Evolutionary conservation across 1,284 basidiomycete genomes (phyloP), one percentile per base, ranked within the genome.

Genomic region (Rhizopogon parksii): DNA sequence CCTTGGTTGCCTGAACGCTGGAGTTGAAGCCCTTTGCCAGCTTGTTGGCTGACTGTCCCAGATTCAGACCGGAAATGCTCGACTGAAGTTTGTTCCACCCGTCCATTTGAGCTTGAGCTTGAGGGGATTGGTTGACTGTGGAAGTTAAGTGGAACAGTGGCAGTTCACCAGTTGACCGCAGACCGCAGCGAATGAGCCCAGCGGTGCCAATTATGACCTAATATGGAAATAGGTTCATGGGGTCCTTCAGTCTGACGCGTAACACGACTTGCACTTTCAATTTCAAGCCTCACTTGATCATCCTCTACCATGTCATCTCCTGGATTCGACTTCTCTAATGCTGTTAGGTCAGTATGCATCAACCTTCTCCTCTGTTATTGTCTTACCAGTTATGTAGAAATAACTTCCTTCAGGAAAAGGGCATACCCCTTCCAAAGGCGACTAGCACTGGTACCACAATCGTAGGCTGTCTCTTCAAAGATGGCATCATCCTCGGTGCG

Each of bases 361-460:
- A 55, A 53, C 39, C 24, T 35, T 24, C 30, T 39, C 32, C 7
- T 11, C 36, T 11, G 19, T 5, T 32, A 27, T 34, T 19, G 7
- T 27, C 25, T 21, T 24, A 40, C 30, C 27, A 57, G 9, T 43
- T 14, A 57, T 60, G 60, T 51, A 90, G 94, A 57, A 96, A 97
- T 67, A 76, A 82, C 58, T 91, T 88, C 68, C 72, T 97, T 52
- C 72, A 75, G 50, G 74, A 82, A 56, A 82, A 83, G 58, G 85
- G 87, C 32, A 62, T 88, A 17, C 81, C 79, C 8, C 68, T 85
- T 35, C 88, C 87, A 36, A 87, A 85, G 72, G 92, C 91, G 3
- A 95, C 91, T 3, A 93, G 90, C 67, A 97, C 95, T 2, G 95
- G 95, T 63, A 99, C 96, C 2, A 99, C 95, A 38, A 98, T 99